Conservation (phyloP, 2,329 filamentous ascomycete genomes). For the Colletotrichum falcatum region DNA sequence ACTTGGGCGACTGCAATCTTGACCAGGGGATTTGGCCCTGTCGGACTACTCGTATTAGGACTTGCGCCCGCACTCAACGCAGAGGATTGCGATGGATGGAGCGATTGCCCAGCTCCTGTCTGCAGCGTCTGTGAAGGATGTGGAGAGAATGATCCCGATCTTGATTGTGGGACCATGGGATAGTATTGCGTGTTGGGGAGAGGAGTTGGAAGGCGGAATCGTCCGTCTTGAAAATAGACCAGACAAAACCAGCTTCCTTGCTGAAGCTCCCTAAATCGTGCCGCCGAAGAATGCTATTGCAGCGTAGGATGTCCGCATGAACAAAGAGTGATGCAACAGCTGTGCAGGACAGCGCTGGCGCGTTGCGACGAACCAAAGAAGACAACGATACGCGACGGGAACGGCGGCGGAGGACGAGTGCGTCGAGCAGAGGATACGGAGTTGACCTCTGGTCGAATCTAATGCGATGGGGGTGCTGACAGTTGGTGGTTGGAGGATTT, state of each 20-base stretch:
- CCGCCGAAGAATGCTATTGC: constrained; percentile 19
- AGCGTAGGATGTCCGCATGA: constrained; percentile 20
- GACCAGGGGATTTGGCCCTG: constrained; percentile 75
- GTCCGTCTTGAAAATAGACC: constrained; percentile 35
- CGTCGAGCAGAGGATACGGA: neutral
- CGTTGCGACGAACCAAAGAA: neutral
- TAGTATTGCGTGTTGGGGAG: constrained; percentile 26
- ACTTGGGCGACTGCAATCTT: constrained; percentile 97
- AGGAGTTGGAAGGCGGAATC: constrained; percentile 26
- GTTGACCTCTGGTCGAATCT: neutral
- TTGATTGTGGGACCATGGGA: constrained; percentile 70
- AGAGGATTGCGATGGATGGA: constrained; percentile 68
- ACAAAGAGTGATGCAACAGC: constrained; percentile 10
- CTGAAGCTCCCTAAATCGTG: constrained; percentile 25
- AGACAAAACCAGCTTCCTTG: constrained; percentile 31
- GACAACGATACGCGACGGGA: neutral
- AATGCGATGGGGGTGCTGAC: constrained; percentile 15
- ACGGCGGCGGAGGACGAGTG: neutral
- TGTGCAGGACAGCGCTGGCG: constrained; percentile 8
- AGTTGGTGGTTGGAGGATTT: constrained; percentile 1
- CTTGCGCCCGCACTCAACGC: constrained; percentile 70
- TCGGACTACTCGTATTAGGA: constrained; percentile 72
- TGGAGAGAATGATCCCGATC: constrained; percentile 74
- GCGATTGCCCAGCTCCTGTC: constrained; percentile 67
- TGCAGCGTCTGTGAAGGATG: constrained; percentile 69